Conservation (phyloP, 495 filamentous ascomycete species). For the Aspergillus campestris region DNA sequence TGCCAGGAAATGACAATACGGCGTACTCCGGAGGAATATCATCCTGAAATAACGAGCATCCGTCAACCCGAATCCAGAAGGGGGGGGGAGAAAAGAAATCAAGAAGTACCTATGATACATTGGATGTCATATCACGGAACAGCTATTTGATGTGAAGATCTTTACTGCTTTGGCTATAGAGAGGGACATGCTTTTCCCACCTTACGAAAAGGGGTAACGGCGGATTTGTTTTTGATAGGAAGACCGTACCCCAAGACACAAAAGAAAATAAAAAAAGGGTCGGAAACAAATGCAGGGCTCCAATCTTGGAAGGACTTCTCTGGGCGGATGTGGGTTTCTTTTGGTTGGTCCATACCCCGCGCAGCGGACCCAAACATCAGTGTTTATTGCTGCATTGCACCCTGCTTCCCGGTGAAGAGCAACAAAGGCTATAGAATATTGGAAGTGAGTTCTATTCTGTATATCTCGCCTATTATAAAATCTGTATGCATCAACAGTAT, state of each 20-base stretch:
- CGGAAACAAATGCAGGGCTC: conserved; percentile 24
- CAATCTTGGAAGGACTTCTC: conserved; percentile 24
- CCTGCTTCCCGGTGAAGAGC: conserved; percentile 14
- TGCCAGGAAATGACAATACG: too few relatives aligned
- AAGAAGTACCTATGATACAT: too few relatives aligned
- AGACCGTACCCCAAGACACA: conserved; percentile 6
- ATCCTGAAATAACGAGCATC: too few relatives aligned
- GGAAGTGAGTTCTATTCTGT: not conserved
- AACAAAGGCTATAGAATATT: not conserved
- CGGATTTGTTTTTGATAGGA: conserved; percentile 13
- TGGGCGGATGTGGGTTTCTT: not conserved
- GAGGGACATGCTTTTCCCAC: not conserved
- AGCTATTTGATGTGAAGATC: not conserved
- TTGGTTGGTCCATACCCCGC: conserved; percentile 21
- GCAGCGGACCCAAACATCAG: conserved; percentile 19
- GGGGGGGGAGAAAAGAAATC: too few relatives aligned
- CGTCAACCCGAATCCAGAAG: too few relatives aligned
- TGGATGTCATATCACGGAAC: too few relatives aligned
- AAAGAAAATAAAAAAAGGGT: conserved; percentile 11
- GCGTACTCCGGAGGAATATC: too few relatives aligned
- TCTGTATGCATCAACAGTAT: not conserved
- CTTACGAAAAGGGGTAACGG: conserved; percentile 1
- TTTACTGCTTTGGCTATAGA: not conserved
- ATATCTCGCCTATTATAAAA: not conserved
- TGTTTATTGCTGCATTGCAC: not conserved